Evolutionary conservation across 140 eudicot genomes (phyloP).

Genomic region (Bidens hawaiensis): DNA sequence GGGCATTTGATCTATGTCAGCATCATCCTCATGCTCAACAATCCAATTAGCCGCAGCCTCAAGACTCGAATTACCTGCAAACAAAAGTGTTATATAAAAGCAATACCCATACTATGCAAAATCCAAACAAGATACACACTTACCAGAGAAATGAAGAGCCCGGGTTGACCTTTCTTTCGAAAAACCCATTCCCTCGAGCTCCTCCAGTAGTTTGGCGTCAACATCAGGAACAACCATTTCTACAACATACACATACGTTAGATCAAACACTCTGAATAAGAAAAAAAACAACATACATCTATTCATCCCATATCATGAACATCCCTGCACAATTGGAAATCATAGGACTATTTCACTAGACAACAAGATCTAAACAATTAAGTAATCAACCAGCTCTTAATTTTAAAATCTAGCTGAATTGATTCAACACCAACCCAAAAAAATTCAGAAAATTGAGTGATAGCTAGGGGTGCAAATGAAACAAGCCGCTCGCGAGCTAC

Average conservation of each 20-base stretch:
- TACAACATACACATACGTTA: conserved; percentile 25
- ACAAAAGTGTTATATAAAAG: neutral
- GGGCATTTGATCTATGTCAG: conserved; percentile 86
- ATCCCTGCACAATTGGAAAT: neutral
- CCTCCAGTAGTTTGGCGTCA: conserved; percentile 62
- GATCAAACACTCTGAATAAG: neutral
- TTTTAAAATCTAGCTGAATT: neutral
- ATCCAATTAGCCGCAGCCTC: conserved; percentile 97
- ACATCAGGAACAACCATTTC: conserved; percentile 99
- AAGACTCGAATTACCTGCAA: conserved; percentile 66
- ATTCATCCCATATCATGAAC: conserved; percentile 1
- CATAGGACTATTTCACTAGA: neutral
- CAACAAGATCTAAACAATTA: conserved; percentile 11
- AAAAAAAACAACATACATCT: neutral
- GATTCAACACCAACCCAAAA: neutral
- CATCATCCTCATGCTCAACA: conserved; percentile 91
- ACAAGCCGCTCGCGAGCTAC: too few species aligned
- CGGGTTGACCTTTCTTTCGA: conserved; percentile 73
- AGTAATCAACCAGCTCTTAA: conserved; percentile 4
- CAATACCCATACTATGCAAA: conserved; percentile 11
- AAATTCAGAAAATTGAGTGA: neutral
- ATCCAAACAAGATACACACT: neutral
- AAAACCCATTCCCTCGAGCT: conserved; percentile 91
- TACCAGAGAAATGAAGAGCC: conserved; percentile 95
- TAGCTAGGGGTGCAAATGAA: too few species aligned